Base-by-base conservation (phyloP, 2,329 filamentous ascomycete species). In the Aspergillus sp. region DNA sequence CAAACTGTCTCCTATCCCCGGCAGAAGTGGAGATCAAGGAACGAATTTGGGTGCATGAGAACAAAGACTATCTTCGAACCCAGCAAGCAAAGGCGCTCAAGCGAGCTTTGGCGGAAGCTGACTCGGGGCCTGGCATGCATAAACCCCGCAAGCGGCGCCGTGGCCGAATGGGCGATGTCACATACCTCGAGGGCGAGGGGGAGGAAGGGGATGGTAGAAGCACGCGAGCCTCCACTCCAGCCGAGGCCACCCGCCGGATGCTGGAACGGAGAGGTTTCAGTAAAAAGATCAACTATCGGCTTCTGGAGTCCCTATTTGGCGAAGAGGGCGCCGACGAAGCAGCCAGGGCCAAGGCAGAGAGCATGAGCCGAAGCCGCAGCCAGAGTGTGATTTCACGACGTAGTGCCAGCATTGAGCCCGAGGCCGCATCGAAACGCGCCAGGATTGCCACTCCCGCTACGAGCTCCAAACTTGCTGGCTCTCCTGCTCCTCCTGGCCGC, bases 21-120 rank as follows among this genome's bases (percentile, higher is more conserved):
- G 82, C 84, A 3, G 92, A 97, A 73, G 83, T 86, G 2, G 82
- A 82, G 32, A 83, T 91, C 65, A 97, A 96, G 70, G 92, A 96
- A 70, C 84, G 85, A 54, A 89, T 97, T 48, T 99, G 94, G 94
- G 85, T 95, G 41, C 92, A 93, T 54, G 86, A 92, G 67, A 97
- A 99, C 71, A 91, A 94, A 68, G 90, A 95, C 60, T 99, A 92
- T 82, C 79, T 99, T 36, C 88, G 93, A 8, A 82, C 85, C 45
- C 88, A 95, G 66, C 91, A 96, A 65, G 85, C 89, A 54, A 95
- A 94, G 70, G 80, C 88, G 6, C 87, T 95, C 51, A 83, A 88
- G 36, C 82, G 85, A 53, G 89, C 91, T 33, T 70, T 84, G 16
- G 77, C 77, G n/a, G 79, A 81, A 55, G 78, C 77, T 11, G 75